Evolutionary conservation across 352 stramenopile genomes (phyloP), one percentile per base, ranked within the genome.

Genomic region (Phytopythium boreale): DNA sequence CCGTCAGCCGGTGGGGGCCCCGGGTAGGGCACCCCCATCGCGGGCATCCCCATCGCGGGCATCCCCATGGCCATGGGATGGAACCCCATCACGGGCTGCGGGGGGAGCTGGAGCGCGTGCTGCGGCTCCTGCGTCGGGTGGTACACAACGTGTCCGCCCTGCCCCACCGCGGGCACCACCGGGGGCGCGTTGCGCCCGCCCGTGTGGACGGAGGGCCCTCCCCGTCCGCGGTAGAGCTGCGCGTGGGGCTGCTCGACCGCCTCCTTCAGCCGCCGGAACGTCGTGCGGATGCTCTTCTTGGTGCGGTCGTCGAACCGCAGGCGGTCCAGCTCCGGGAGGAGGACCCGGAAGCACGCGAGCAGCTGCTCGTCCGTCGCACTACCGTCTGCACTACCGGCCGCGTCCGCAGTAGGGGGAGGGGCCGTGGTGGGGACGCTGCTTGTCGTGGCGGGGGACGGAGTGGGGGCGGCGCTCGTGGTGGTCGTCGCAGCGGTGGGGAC

Each of bases 271-370:
- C 74, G 75, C 9, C 77, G 77, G 62, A 83, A 86, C 36, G 72
- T 79, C 6, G 60, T 39, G n/a, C 77, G 77, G 59, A 86, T 86
- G 47, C 77, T 85, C 55, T 77, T 83, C 68, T 85, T 85, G 26
- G 77, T 78, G 64, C 82, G 77, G 41, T 85, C 77, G 36, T 85
- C 77, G 50, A 85, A 85, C 22, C 77, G 72, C 36, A 85, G 66
- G 62, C 77, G 74, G 61, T 85, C 77, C 43, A 85, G 63, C 51
- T 85, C 77, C 4, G 74, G 77, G 20, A 85, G 74, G 56, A 85
- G 55, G 59, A 81, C 44, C 37, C 77, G 82, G 52, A 85, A 79
- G 51, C 72, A 75, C 56, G 70, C 72, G 17, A 85, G 61, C 34
- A 85, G 70, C 58, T 85, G 74, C 60, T 85, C 74, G 57, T 82